These are phyloP conservation scores for Yamadazyma phyllophila DNA, from an alignment of 805 yeast genomes.

Conservation along the genomic window DNA sequence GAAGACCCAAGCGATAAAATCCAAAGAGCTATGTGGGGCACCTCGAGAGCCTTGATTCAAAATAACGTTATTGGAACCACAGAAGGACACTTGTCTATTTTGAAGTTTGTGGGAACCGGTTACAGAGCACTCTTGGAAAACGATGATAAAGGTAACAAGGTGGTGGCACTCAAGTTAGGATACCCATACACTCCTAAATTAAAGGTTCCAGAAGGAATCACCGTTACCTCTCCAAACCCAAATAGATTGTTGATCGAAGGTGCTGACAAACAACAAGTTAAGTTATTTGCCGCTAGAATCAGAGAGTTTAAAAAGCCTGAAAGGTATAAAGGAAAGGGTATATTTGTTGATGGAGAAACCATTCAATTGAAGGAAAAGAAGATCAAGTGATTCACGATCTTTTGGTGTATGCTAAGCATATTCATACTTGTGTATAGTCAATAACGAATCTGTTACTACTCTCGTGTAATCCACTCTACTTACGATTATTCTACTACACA, in stretches of 20 bases:
- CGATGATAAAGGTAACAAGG: slow-evolving; percentile 43
- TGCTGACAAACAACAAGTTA: slow-evolving; percentile 80
- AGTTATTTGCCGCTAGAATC: slow-evolving; percentile 81
- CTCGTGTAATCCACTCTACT: background rate
- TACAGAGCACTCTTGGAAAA: slow-evolving; percentile 82
- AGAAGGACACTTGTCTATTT: slow-evolving; percentile 86
- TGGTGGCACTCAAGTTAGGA: slow-evolving; percentile 81
- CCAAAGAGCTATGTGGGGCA: slow-evolving; percentile 95
- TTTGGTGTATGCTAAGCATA: too few relatives aligned
- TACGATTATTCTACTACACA: background rate
- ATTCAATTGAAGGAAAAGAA: slow-evolving; percentile 88
- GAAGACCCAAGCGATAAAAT: slow-evolving; percentile 52
- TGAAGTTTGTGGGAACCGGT: slow-evolving; percentile 95
- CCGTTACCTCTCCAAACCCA: slow-evolving; percentile 77
- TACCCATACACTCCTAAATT: slow-evolving; percentile 78
- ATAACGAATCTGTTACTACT: background rate
- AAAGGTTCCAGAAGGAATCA: slow-evolving; percentile 72
- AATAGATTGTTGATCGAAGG: slow-evolving; percentile 87
- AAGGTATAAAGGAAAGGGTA: slow-evolving; percentile 98
- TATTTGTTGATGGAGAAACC: slow-evolving; percentile 87
- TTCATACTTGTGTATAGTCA: slow-evolving; percentile 11
- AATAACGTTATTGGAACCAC: slow-evolving; percentile 84
- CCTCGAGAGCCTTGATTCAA: slow-evolving; percentile 72
- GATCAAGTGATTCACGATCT: slow-evolving; percentile 60
- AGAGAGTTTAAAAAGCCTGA: slow-evolving; percentile 93